These are phyloP conservation scores for Penicillium roqueforti DNA, from an alignment of 495 filamentous ascomycete species.

Conservation along the genomic window DNA sequence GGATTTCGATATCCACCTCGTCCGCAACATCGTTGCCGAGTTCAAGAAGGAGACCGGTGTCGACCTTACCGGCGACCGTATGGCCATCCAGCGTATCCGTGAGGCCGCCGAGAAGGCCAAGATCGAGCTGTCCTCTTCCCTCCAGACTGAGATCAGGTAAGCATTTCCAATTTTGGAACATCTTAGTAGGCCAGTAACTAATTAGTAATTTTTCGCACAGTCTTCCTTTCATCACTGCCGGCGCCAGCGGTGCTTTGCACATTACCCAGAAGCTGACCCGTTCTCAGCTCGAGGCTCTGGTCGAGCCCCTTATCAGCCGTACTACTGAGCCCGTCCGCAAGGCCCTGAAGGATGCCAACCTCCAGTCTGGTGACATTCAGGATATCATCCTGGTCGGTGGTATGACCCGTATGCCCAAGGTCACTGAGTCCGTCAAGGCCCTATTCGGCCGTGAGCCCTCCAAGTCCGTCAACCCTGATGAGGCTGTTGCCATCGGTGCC, in stretches of 20 bases:
- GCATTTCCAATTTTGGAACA: not conserved
- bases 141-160: conserved; percentile 91
- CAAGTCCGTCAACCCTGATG: conserved; percentile 98
- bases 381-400: conserved; percentile 98
- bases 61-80: conserved; percentile 88
- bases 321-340: conserved; percentile 94
- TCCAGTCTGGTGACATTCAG: conserved; percentile 93
- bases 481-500: conserved; percentile 98
- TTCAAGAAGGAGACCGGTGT: conserved; percentile 96
- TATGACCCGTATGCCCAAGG: conserved; percentile 99
- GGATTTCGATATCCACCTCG: conserved; percentile 95
- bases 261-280: conserved; percentile 95
- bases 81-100: conserved; percentile 99
- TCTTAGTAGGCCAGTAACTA: not conserved
- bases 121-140: conserved; percentile 95
- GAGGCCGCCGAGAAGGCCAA: conserved; percentile 99
- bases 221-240: conserved; percentile 95
- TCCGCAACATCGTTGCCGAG: conserved; percentile 88
- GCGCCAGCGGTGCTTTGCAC: conserved; percentile 91
- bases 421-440: conserved; percentile 92
- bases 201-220: not conserved
- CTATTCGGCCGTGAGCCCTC: conserved; percentile 97
- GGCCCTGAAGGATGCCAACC: conserved; percentile 93
- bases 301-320: conserved; percentile 83
- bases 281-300: conserved; percentile 85